Evolutionary conservation across 1,139 yeast species (phyloP).

Genomic region (Diutina neorugosa): DNA sequence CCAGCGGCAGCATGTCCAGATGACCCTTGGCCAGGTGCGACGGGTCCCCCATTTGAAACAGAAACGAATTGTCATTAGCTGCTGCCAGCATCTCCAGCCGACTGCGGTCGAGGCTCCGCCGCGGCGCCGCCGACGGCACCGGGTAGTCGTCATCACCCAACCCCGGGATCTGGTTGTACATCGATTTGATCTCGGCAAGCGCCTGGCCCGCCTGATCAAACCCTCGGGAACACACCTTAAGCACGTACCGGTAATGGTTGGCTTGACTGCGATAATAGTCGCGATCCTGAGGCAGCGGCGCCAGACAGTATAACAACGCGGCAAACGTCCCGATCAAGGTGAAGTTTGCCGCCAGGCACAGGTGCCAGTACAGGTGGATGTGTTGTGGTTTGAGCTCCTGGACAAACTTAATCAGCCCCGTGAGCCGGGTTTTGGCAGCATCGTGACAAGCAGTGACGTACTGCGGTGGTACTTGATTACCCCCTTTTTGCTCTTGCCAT

Average conservation of each 20-base stretch:
- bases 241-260: conserved; percentile 61
- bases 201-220: conserved; percentile 70
- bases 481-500: conserved; percentile 26
- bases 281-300: conserved; percentile 49
- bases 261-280: conserved; percentile 53
- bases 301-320: conserved; percentile 55
- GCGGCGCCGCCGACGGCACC: background rate
- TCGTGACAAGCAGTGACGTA: conserved; percentile 58
- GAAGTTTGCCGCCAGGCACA: conserved; percentile 65
- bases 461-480: conserved; percentile 41
- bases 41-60: background rate
- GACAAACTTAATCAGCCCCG: conserved; percentile 75
- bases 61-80: background rate
- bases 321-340: conserved; percentile 83
- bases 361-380: conserved; percentile 80
- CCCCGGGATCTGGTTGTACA: conserved; percentile 58
- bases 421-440: conserved; percentile 71
- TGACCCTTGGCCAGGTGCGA: background rate
- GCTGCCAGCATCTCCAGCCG: background rate
- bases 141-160: conserved; percentile 28
- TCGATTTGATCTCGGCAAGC: conserved; percentile 49
- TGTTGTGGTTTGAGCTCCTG: conserved; percentile 69
- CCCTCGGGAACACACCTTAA: conserved; percentile 61
- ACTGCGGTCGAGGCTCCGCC: background rate
- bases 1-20: conserved; percentile 1